Evolutionary conservation across 1,284 basidiomycete genomes (phyloP).

Genomic region (Leccinum angustisporum): DNA sequence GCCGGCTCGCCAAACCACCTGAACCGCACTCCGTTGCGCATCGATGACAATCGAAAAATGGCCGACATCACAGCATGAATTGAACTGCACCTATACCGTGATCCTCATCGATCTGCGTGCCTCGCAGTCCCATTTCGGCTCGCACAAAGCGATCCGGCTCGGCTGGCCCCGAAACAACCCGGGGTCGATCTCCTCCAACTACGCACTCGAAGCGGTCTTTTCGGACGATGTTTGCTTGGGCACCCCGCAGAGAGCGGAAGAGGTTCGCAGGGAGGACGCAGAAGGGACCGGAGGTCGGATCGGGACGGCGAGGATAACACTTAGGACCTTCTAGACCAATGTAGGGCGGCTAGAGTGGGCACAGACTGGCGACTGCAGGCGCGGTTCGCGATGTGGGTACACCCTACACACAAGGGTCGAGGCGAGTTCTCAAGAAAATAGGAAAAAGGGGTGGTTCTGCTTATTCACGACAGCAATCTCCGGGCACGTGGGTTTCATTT

Average conservation of each 20-base stretch:
- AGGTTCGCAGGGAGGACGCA: neutral
- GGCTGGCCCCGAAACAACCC: slow-evolving; percentile 36
- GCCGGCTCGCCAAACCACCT: neutral
- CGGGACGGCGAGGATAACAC: slow-evolving; percentile 28
- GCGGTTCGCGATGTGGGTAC: slow-evolving; percentile 39
- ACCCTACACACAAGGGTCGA: slow-evolving; percentile 30
- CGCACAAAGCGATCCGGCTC: slow-evolving; percentile 35
- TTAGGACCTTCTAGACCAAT: slow-evolving; percentile 19
- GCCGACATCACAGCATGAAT: neutral
- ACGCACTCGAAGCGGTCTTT: slow-evolving; percentile 33
- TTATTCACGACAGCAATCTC: neutral
- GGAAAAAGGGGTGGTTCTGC: too few species aligned
- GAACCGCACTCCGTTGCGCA: neutral
- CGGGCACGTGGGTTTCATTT: slow-evolving; percentile 6
- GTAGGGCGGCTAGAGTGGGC: slow-evolving; percentile 13
- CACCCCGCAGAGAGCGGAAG: neutral
- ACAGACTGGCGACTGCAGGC: slow-evolving; percentile 26
- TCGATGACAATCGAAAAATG: neutral
- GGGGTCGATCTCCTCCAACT: slow-evolving; percentile 36
- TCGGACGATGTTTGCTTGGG: slow-evolving; percentile 29
- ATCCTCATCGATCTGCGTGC: slow-evolving; percentile 15
- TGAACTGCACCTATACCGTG: slow-evolving; percentile 7
- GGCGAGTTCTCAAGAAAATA: neutral
- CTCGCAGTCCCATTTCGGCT: slow-evolving; percentile 18
- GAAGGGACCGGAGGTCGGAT: slow-evolving; percentile 27